Percentiles rank a stretch among this genome's conserved stretches.
Conservation (phyloP, 2,329 filamentous ascomycete species). For the Thelonectria rubi region DNA sequence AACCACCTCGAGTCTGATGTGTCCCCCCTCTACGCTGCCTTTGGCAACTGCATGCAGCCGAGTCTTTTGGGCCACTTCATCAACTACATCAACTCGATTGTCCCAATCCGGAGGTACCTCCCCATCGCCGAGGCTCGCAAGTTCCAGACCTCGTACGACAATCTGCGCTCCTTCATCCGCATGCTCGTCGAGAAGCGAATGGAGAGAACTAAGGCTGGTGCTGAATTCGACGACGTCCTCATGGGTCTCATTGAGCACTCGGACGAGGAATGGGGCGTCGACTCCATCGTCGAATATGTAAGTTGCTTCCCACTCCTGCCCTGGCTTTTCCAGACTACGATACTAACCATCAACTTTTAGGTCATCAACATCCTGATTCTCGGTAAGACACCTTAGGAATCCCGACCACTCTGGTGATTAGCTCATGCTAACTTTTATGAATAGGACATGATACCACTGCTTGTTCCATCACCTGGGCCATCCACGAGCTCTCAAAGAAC, state of each 20-base stretch:
- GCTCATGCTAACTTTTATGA: background rate
- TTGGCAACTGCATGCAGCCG: constrained; percentile 41
- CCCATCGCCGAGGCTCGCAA: constrained; percentile 49
- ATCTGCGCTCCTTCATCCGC: constrained; percentile 45
- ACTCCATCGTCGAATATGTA: constrained; percentile 43
- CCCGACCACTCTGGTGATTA: background rate
- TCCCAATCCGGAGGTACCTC: constrained; percentile 49
- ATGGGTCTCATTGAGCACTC: constrained; percentile 48
- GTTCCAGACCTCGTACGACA: constrained; percentile 45
- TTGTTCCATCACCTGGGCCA: constrained; percentile 53
- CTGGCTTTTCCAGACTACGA: background rate
- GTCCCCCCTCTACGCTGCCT: constrained; percentile 38
- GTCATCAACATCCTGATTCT: constrained; percentile 55
- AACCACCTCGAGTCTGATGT: constrained; percentile 43
- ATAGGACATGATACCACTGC: constrained; percentile 55
- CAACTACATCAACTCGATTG: constrained; percentile 47
- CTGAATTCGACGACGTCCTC: constrained; percentile 37
- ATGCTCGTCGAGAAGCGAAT: constrained; percentile 9
- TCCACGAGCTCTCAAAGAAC: constrained; percentile 50
- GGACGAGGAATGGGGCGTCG: constrained; percentile 37
- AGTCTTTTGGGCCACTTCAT: constrained; percentile 37
- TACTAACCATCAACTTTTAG: constrained; percentile 47
- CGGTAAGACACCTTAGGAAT: constrained; percentile 36
- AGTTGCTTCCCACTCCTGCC: background rate
- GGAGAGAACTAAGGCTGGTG: constrained; percentile 7